These are phyloP conservation scores for Ensete glaucum DNA, from an alignment of 176 grass and related monocot species.

Conservation along the genomic window DNA sequence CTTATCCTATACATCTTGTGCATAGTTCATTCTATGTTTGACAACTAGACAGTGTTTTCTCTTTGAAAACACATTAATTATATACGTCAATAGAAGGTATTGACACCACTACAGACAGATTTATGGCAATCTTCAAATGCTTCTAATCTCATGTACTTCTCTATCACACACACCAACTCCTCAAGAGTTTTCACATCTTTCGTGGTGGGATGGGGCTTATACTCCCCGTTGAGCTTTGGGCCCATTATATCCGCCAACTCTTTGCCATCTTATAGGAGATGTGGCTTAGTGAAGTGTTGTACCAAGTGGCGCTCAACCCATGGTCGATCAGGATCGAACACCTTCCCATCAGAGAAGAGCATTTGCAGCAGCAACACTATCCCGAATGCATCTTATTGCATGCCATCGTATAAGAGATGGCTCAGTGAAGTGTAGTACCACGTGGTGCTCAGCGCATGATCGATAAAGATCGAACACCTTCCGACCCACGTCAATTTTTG, in stretches of 20 bases:
- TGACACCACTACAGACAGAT: too few species aligned
- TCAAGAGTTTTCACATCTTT: constrained; percentile 57
- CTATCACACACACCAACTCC: neutral
- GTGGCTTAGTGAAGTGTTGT: neutral
- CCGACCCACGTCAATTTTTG: neutral
- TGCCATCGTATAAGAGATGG: too few species aligned
- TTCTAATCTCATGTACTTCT: too few species aligned
- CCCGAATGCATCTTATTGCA: neutral
- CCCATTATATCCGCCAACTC: constrained; percentile 53
- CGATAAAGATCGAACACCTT: neutral
- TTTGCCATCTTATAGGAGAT: neutral
- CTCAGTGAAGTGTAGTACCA: neutral
- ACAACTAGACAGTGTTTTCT: too few species aligned
- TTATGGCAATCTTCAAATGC: too few species aligned
- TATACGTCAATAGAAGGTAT: too few species aligned
- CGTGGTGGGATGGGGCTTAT: constrained; percentile 57
- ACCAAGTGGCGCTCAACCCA: neutral
- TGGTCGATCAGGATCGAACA: neutral
- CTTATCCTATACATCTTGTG: too few species aligned
- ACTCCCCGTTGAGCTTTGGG: constrained; percentile 44
- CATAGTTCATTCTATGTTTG: too few species aligned
- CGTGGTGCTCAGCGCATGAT: too few species aligned
- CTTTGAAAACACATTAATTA: too few species aligned
- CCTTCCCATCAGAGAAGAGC: neutral
- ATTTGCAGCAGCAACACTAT: neutral